Evolutionary conservation across 495 filamentous ascomycete genomes (phyloP).

Genomic region (Lepraria neglecta): DNA sequence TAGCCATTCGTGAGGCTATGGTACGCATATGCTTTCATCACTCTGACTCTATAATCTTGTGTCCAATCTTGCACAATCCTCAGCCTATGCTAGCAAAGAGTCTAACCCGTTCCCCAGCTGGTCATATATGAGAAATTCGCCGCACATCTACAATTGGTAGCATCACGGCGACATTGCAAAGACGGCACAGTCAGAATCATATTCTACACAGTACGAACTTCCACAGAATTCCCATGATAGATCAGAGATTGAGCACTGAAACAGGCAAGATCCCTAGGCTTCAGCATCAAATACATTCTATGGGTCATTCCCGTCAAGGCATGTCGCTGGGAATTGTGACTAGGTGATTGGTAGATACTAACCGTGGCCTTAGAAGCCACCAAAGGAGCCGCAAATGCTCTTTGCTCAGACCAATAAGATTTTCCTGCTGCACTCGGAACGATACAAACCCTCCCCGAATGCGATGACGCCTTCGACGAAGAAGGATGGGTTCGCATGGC

Average conservation of each 20-base stretch:
- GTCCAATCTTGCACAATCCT: no score
- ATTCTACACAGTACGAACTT: neutral
- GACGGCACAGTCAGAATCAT: neutral
- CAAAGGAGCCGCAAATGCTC: neutral
- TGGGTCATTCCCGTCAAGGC: neutral
- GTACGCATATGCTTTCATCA: neutral
- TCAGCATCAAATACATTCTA: conserved; percentile 4
- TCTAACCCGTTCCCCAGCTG: neutral
- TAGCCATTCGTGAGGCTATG: conserved; percentile 5
- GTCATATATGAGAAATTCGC: neutral
- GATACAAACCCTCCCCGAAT: neutral
- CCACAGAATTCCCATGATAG: no score
- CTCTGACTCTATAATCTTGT: no score
- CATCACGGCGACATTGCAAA: neutral
- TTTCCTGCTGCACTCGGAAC: neutral
- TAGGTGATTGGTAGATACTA: no score
- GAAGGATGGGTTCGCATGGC: neutral
- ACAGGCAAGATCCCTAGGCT: neutral
- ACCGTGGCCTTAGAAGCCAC: no score
- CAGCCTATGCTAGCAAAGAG: neutral
- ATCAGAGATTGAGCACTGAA: no score
- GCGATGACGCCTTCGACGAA: neutral
- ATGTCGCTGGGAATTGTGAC: neutral
- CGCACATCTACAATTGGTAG: neutral
- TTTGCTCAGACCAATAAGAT: conserved; percentile 6